Base-by-base conservation (phyloP, 495 filamentous ascomycete species). In the Darksidea phi region DNA sequence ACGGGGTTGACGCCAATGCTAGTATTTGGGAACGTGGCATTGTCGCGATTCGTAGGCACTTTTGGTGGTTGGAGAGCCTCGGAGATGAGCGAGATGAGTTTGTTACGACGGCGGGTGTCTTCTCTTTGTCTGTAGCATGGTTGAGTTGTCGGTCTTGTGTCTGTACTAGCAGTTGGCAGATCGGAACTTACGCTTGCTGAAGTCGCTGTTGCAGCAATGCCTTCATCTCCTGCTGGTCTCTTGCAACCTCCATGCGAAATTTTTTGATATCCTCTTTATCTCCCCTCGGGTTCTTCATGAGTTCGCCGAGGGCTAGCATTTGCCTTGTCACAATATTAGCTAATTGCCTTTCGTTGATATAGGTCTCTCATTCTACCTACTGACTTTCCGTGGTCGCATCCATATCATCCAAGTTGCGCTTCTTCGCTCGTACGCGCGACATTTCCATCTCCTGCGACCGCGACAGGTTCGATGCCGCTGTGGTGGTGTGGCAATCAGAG, bases 21-120 rank as follows among this genome's bases (percentile, higher is more conserved):
- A 7, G 63, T 66, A 25, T 54, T 54, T 6, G 52, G 52, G 45
- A 18, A 66, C 2, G 52, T 17, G 5, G 24, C 8, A 18, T 32
- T 13, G 2, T 12, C 21, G 41, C 6, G 6, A 7, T 45, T 20
- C 24, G 25, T 5, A 43, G 2, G n/a, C 17, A 11, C 13, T 1
- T 5, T 20, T 8, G 23, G 32, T 2, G 52, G 32, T 1, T 10
- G 11, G 28, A 63, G 15, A 21, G 36, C 53, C 2, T 17, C n/a
- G 11, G 32, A 28, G 32, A 63, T 49, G 21, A 45, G 11, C 0
- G 43, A 8, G 28, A 28, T 10, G 32, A 57, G 48, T 10, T 57
- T 52, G 20, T 63, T 50, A 8, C 36, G 24, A 17, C 59, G 53
- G 37, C 45, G 32, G 1, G 17, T 1, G 8, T 50, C 15, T 15